Evolutionary conservation across 2,329 filamentous ascomycete species (phyloP).

Genomic region (Didymella pomorum): DNA sequence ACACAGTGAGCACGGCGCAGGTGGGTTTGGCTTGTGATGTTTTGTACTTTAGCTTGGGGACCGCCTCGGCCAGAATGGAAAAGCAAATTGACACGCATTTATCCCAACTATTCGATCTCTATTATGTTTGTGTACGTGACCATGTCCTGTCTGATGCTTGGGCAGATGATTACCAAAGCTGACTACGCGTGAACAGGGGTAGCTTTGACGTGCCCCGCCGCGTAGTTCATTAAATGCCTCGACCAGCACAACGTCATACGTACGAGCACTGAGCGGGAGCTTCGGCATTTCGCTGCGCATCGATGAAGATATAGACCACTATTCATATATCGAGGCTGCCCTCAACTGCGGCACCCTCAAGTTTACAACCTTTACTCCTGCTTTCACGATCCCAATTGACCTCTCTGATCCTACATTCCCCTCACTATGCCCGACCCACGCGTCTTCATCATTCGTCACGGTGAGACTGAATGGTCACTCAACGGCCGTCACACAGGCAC

Average conservation of each 20-base stretch:
- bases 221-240: slow-evolving; percentile 9
- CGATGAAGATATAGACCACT: slow-evolving; percentile 11
- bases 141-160: neutral
- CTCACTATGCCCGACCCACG: slow-evolving; percentile 55
- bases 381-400: neutral
- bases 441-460: slow-evolving; percentile 73
- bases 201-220: slow-evolving; percentile 16
- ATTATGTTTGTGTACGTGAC: neutral
- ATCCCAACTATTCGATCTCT: neutral
- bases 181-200: slow-evolving; percentile 9
- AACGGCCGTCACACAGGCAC: slow-evolving; percentile 79
- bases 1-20: slow-evolving; percentile 35
- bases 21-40: slow-evolving; percentile 27
- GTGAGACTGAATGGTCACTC: slow-evolving; percentile 95
- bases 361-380: neutral
- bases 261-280: slow-evolving; percentile 8
- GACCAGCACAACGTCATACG: slow-evolving; percentile 16
- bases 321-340: neutral
- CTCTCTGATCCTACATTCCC: neutral
- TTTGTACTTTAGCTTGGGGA: slow-evolving; percentile 32
- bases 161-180: slow-evolving; percentile 15
- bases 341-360: neutral
- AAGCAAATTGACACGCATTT: slow-evolving; percentile 23
- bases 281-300: slow-evolving; percentile 3
- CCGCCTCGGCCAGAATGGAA: slow-evolving; percentile 24